Percentiles rank a stretch among this genome's conserved stretches.
phyloP scores from a whole-genome alignment of 2,329 filamentous ascomycete genomes.

The Fusarium buharicum region DNA sequence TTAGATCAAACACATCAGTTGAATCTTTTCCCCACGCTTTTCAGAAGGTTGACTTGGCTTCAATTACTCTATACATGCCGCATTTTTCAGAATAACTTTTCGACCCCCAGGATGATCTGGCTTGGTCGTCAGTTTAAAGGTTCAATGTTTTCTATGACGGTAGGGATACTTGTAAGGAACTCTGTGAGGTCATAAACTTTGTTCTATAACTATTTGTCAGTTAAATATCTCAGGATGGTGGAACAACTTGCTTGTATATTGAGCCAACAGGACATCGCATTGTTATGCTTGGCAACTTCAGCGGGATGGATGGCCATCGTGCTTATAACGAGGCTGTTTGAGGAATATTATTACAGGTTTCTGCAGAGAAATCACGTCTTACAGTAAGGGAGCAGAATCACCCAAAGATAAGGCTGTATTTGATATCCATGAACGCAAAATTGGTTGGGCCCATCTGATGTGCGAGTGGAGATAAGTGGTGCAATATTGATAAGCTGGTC shows the following conservation, averaged over 20 bases:
- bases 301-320: too few relatives aligned
- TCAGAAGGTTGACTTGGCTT: rapidly evolving
- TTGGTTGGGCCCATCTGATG: too few relatives aligned
- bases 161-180: constrained; percentile 10
- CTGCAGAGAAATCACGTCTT: too few relatives aligned
- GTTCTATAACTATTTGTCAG: neutral
- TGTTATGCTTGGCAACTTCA: constrained; percentile 21
- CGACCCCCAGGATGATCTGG: constrained; percentile 20
- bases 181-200: constrained; percentile 31
- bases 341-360: too few relatives aligned
- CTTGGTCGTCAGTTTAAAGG: neutral
- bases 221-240: rapidly evolving
- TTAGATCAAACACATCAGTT: constrained; percentile 16
- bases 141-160: too few relatives aligned
- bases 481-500: too few relatives aligned
- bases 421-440: too few relatives aligned
- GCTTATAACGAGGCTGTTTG: too few relatives aligned
- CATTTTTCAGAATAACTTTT: constrained; percentile 30
- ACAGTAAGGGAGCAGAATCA: too few relatives aligned
- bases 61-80: neutral
- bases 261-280: constrained; percentile 24
- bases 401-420: too few relatives aligned
- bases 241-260: constrained; percentile 22
- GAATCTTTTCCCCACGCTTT: constrained; percentile 17
- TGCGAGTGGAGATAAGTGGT: too few relatives aligned